phyloP scores from a whole-genome alignment of 176 grass and related monocot species.

The Urochloa ruziziensis region DNA sequence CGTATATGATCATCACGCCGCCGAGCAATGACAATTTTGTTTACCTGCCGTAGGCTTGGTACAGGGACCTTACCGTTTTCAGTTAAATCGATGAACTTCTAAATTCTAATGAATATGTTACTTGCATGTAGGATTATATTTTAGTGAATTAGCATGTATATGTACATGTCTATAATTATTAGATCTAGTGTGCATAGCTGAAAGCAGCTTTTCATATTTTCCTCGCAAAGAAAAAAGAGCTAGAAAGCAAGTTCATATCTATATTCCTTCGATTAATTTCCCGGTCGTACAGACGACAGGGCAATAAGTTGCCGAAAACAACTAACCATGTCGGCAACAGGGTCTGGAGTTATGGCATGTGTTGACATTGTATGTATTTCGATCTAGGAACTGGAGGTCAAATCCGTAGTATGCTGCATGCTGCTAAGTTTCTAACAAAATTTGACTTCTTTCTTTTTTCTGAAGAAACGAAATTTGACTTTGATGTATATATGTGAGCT shows the following conservation, averaged over 20 bases:
- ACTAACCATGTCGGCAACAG: slow-evolving; percentile 40
- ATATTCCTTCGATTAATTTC: slow-evolving; percentile 3
- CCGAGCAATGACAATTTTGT: not conserved
- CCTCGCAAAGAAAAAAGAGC: not conserved
- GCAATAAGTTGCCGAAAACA: slow-evolving; percentile 43
- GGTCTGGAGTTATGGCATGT: not conserved
- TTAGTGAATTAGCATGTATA: too few relatives aligned
- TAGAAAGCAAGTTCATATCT: not conserved
- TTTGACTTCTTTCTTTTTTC: not conserved
- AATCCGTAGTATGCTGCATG: not conserved
- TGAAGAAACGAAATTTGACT: not conserved
- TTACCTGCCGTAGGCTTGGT: not conserved
- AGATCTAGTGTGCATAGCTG: not conserved
- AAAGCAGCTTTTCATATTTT: not conserved
- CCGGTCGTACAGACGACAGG: slow-evolving; percentile 9
- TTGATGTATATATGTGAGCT: not conserved
- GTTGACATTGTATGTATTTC: slow-evolving; percentile 1
- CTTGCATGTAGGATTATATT: not conserved
- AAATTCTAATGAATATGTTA: too few relatives aligned
- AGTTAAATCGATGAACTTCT: too few relatives aligned
- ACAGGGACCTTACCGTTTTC: too few relatives aligned
- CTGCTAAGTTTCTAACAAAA: not conserved
- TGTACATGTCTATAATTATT: too few relatives aligned
- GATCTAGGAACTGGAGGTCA: not conserved
- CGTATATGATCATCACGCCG: not conserved